These are phyloP conservation scores for Neolecta irregularis DNA, from an alignment of 1,139 yeast species.

Conservation along the genomic window DNA sequence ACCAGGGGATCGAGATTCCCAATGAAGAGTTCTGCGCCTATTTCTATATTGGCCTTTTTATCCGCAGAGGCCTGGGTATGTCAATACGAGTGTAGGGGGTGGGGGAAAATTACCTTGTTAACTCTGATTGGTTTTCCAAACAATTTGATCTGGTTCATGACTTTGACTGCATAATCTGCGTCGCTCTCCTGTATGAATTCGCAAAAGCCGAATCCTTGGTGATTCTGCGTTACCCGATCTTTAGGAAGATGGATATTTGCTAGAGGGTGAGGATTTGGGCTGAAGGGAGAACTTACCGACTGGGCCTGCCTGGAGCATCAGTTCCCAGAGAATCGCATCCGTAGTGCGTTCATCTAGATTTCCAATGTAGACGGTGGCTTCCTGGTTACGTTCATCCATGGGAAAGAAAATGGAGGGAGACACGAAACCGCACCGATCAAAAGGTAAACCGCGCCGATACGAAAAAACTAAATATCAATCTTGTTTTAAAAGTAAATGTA, in stretches of 20 bases:
- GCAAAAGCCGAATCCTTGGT: conserved; percentile 70
- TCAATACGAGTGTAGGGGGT: neutral
- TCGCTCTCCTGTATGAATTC: conserved; percentile 50
- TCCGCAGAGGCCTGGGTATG: conserved; percentile 25
- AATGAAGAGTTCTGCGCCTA: conserved; percentile 64
- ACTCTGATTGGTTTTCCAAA: conserved; percentile 52
- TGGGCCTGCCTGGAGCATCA: conserved; percentile 77
- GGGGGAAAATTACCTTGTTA: conserved; percentile 23
- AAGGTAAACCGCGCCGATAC: too few relatives aligned
- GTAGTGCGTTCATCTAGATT: conserved; percentile 62
- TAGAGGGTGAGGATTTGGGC: conserved; percentile 28
- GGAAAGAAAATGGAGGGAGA: too few relatives aligned
- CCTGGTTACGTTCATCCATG: conserved; percentile 37
- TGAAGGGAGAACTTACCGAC: conserved; percentile 23
- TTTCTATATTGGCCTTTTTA: conserved; percentile 28
- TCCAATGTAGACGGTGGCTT: conserved; percentile 67
- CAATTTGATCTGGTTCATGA: conserved; percentile 47
- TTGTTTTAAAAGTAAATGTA: too few relatives aligned
- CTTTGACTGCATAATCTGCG: conserved; percentile 51
- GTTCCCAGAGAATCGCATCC: conserved; percentile 53
- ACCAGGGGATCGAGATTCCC: conserved; percentile 58
- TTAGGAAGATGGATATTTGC: neutral
- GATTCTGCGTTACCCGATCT: conserved; percentile 2
- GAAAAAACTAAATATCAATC: too few relatives aligned
- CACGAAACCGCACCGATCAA: too few relatives aligned